Percentiles rank a stretch among this genome's conserved stretches.
These are phyloP conservation scores for Arachis monticola DNA, from an alignment of 331 rosid genomes.

Conservation along the genomic window DNA sequence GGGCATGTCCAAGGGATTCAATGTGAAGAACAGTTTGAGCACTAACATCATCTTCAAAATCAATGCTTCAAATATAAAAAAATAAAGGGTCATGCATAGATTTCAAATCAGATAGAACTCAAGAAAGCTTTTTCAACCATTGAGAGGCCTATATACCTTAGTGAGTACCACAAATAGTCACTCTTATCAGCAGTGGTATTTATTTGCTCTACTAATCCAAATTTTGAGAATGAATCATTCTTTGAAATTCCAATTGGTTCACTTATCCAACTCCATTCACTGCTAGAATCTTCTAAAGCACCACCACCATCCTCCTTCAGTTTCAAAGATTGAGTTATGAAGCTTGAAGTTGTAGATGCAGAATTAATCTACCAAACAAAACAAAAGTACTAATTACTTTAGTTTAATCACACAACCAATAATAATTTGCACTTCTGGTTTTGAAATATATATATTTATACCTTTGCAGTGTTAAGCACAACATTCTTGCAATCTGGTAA, in stretches of 20 bases:
- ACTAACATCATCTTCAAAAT: conserved; percentile 54
- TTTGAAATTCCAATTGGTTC: conserved; percentile 92
- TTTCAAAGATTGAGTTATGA: conserved; percentile 56
- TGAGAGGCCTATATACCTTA: conserved; percentile 55
- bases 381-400: conserved; percentile 1
- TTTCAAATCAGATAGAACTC: conserved; percentile 11
- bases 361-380: conserved; percentile 69
- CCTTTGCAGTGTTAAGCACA: conserved; percentile 97
- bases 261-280: conserved; percentile 83
- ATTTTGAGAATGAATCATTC: conserved; percentile 64
- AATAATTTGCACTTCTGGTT: not conserved
- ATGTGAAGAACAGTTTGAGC: conserved; percentile 74
- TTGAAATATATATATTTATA: conserved; percentile 1
- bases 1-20: conserved; percentile 91
- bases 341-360: conserved; percentile 61
- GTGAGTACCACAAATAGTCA: conserved; percentile 94
- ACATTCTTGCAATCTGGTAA: conserved; percentile 99
- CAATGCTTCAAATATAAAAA: conserved; percentile 51
- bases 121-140: conserved; percentile 23
- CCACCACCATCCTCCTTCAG: conserved; percentile 18
- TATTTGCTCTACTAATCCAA: conserved; percentile 87
- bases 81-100: conserved; percentile 21
- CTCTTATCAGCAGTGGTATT: conserved; percentile 89
- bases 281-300: conserved; percentile 57
- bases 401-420: conserved; percentile 4